Base-by-base conservation (phyloP, 1,284 basidiomycete species). In the Pholiota adiposa region DNA sequence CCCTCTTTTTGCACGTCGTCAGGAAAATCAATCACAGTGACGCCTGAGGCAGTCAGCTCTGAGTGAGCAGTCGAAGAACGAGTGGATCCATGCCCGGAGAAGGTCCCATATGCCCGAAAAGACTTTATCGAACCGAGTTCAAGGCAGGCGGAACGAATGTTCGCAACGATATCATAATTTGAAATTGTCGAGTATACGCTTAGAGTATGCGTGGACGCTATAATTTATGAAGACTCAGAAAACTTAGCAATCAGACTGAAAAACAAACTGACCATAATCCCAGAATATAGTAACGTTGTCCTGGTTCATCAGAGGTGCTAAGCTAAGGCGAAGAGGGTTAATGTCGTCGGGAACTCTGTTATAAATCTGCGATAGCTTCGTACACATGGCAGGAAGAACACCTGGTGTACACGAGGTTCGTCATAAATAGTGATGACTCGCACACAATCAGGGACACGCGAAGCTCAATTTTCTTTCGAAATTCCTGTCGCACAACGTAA, bases 11-110 rank as follows among this genome's bases (percentile, higher is more conserved):
- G 68, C 5, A 76, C 78, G 63, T 76, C 74, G 53, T 77, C 73
- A 2, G 78, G 79, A 62, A 80, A 82, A 62, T 83, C 79, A 14
- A 76, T 75, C n/a, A 87, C 63, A 14, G 83, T 81, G 0, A 86
- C 78, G 1, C 84, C 84, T 21, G 77, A 79, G 2, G 77, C 79
- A 23, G 76, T 74, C 2, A 82, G 70, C 54, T 79, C 78, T 2
- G 77, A 65, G 18, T 66, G 66, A 25, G 55, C 27, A 29, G 54
- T 56, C 21, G 64, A 38, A 0, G 60, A 48, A 34, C 54, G 50
- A 3, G 55, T 41, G 14, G 55, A 16, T 2, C 74, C 72, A 51
- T 62, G 27, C 25, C 58, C 64, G 3, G 70, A 65, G 40, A 75
- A 68, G 56, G 82, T 76, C 49, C 75, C 65, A 62, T 83, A 83